Evolutionary conservation across 306 rosid species (phyloP).

Genomic region (Trifolium fragiferum): DNA sequence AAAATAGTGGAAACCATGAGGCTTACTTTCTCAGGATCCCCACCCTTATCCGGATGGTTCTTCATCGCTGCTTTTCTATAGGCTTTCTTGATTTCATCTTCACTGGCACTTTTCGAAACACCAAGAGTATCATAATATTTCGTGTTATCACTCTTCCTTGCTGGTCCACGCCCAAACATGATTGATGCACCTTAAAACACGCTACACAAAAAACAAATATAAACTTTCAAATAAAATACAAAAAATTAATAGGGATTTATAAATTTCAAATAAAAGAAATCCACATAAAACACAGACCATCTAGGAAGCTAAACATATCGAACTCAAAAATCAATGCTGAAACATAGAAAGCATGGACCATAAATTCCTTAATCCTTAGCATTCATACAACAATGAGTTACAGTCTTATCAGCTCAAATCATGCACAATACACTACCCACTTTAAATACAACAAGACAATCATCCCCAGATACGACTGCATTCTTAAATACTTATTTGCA

Average conservation of each 20-base stretch:
- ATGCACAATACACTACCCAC: background rate
- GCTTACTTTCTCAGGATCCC: constrained; percentile 83
- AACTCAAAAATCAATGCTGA: too few relatives aligned
- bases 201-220: constrained; percentile 6
- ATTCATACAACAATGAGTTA: background rate
- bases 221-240: background rate
- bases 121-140: constrained; percentile 76
- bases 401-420: background rate
- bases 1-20: background rate
- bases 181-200: constrained; percentile 39
- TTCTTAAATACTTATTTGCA: too few relatives aligned
- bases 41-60: constrained; percentile 88
- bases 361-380: background rate
- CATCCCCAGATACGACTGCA: too few relatives aligned
- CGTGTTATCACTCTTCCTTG: constrained; percentile 67
- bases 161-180: constrained; percentile 81
- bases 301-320: too few relatives aligned
- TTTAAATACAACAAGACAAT: background rate
- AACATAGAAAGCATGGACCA: background rate
- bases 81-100: constrained; percentile 82
- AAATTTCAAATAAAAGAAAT: background rate
- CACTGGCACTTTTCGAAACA: constrained; percentile 64
- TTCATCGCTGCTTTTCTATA: constrained; percentile 75
- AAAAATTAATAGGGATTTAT: background rate
- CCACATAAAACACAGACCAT: too few relatives aligned